A percentile compares a stretch with the other conserved stretches of the same genome.
These are phyloP conservation scores for Gonium pectorale DNA, from an alignment of 139 green algal species.

Conservation along the genomic window DNA sequence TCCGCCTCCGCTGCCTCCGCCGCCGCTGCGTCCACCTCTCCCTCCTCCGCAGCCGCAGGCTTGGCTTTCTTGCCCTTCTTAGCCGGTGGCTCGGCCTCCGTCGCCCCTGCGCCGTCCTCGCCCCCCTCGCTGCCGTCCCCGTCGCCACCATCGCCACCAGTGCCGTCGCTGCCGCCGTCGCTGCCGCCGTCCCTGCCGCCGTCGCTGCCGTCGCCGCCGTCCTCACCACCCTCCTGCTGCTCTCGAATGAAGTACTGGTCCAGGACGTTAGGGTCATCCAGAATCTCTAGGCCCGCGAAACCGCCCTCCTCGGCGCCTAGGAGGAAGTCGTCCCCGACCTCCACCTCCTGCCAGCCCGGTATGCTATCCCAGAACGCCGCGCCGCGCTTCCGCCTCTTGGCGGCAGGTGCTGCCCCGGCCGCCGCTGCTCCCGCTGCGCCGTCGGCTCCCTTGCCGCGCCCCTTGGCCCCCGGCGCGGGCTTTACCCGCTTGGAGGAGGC, in stretches of 20 bases:
- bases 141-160: not conserved
- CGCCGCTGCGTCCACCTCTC: not conserved
- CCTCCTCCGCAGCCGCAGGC: not conserved
- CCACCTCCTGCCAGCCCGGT: slow-evolving; percentile 71
- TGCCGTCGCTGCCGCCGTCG: not conserved
- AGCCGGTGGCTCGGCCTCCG: too few species aligned
- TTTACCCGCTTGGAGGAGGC: slow-evolving; percentile 1
- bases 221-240: not conserved
- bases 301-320: slow-evolving; percentile 80
- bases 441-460: not conserved
- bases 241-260: slow-evolving; percentile 34
- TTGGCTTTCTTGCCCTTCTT: not conserved
- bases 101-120: not conserved
- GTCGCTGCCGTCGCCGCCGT: not conserved
- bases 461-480: not conserved
- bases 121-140: not conserved
- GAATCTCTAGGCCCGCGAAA: slow-evolving; percentile 84
- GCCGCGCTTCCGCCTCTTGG: not conserved
- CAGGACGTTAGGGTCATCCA: slow-evolving; percentile 61
- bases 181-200: not conserved
- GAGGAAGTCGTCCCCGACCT: slow-evolving; percentile 74
- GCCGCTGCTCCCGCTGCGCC: too few species aligned
- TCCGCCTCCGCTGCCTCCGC: slow-evolving; percentile 1
- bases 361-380: slow-evolving; percentile 33
- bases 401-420: not conserved